Evolutionary conservation across 176 grass and related monocot species (phyloP), one percentile per base, ranked within the genome.

Genomic region (Ampelocalamus luodianensis): DNA sequence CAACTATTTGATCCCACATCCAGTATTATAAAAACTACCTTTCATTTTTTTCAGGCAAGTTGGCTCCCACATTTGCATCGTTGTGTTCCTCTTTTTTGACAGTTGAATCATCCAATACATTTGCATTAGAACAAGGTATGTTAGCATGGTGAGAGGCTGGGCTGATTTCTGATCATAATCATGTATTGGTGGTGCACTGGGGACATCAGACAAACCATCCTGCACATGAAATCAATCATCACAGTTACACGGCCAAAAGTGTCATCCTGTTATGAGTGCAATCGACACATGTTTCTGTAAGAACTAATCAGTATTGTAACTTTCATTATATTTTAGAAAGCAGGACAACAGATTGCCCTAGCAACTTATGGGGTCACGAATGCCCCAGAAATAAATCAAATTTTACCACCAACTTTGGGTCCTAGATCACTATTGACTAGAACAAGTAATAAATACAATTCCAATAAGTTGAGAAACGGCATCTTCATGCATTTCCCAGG

Each of bases 161-260:
- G 39, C 29, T 73, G 74, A 89, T 85, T 71, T 88, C 93, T 91
- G 80, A 74, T 93, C 90, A 87, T 87, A 91, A 74, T 83, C 86
- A 79, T 99, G 76, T 86, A 99, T 96, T 68, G 96, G 96, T 11
- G 96, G 96, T 37, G 96, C 96, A 90, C 96, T 99, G 23, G 96
- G 96, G 11, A 83, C 78, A 90, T 91, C 91, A 86, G 96, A 82
- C 26, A 87, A 68, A 45, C 74, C 89, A 92, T 68, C 88, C 96
- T 98, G 88, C 54, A 85, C 58, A 80, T 38, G 48, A 53, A 78
- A 53, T 15, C 67, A 40, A 78, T 64, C 40, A 43, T 65, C n/a
- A 65, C 20, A 54, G 11, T 63, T 78, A 73, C 48, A 78, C 0
- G 3, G 8, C 29, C 49, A 62, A 14, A 68, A 68, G 0, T 29